Evolutionary conservation across 2,329 filamentous ascomycete species (phyloP).

Genomic region (Hypocrella siamensis): DNA sequence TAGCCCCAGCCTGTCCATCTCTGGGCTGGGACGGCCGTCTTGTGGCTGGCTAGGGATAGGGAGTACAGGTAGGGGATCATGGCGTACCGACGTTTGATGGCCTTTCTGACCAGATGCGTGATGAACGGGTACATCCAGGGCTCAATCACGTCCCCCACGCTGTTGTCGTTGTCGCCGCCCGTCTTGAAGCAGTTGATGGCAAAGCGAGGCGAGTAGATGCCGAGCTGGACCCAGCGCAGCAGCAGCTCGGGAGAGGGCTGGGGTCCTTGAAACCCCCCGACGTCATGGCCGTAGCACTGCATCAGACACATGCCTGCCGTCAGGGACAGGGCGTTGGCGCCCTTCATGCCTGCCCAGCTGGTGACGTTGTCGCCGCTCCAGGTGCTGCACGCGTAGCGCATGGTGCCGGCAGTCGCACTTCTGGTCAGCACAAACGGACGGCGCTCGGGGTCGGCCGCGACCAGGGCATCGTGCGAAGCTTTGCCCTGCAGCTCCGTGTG

Average conservation of each 20-base stretch:
- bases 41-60: constrained; percentile 44
- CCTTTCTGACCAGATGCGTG: constrained; percentile 42
- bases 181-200: constrained; percentile 73
- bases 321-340: constrained; percentile 52
- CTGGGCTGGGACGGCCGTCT: constrained; percentile 45
- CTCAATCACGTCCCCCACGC: constrained; percentile 57
- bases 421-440: constrained; percentile 55
- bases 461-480: constrained; percentile 51
- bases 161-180: constrained; percentile 37
- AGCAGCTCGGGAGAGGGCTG: constrained; percentile 57
- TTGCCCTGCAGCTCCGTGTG: constrained; percentile 59
- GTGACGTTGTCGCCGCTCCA: constrained; percentile 67
- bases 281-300: constrained; percentile 58
- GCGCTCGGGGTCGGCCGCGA: constrained; percentile 38
- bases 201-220: constrained; percentile 53
- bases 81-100: constrained; percentile 56
- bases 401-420: constrained; percentile 54
- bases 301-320: constrained; percentile 53
- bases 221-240: constrained; percentile 58
- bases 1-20: constrained; percentile 63
- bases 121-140: constrained; percentile 64
- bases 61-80: constrained; percentile 59
- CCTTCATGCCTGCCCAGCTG: constrained; percentile 58
- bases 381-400: constrained; percentile 53
- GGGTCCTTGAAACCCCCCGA: constrained; percentile 60